phyloP scores from a whole-genome alignment of 2,329 filamentous ascomycete species.

The Helotiales sp. region DNA sequence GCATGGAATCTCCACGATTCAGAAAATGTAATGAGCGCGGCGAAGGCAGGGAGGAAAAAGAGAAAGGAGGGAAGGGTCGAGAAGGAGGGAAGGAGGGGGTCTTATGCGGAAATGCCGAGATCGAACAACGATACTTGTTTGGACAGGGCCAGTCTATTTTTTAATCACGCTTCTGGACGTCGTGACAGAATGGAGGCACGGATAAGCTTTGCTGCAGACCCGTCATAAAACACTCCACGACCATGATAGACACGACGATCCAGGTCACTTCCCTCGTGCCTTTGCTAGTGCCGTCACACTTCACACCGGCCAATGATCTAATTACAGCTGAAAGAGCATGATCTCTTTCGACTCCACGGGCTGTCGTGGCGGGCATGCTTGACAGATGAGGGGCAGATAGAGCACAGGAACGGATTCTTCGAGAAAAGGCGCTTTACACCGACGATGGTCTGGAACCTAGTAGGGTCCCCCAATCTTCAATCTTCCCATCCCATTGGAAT shows the following conservation, averaged over 20 bases:
- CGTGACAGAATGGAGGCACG: conserved; percentile 18
- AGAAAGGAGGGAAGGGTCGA: conserved; percentile 4
- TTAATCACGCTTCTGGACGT: conserved; percentile 27
- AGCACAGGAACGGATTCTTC: background rate
- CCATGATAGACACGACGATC: conserved; percentile 13
- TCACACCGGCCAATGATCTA: conserved; percentile 23
- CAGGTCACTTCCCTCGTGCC: conserved; percentile 11
- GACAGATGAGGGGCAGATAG: background rate
- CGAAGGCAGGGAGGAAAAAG: conserved; percentile 7
- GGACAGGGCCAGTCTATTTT: conserved; percentile 25
- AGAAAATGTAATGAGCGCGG: background rate
- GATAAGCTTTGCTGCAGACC: conserved; percentile 18
- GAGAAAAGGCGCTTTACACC: background rate
- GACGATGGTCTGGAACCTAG: background rate
- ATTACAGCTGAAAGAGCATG: conserved; percentile 14
- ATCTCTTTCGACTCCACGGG: conserved; percentile 10
- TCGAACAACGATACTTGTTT: conserved; percentile 18
- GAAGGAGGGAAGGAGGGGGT: conserved; percentile 16
- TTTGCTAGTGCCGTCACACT: conserved; percentile 13
- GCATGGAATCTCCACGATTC: conserved; percentile 4
- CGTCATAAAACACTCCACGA: conserved; percentile 25
- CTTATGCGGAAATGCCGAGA: conserved; percentile 30
- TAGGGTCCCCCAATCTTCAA: background rate
- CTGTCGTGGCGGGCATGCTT: background rate
- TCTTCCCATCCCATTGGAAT: background rate